Evolutionary conservation across 192 early-diverging fungal genomes (phyloP).

Genomic region (Linnemannia hyalina): DNA sequence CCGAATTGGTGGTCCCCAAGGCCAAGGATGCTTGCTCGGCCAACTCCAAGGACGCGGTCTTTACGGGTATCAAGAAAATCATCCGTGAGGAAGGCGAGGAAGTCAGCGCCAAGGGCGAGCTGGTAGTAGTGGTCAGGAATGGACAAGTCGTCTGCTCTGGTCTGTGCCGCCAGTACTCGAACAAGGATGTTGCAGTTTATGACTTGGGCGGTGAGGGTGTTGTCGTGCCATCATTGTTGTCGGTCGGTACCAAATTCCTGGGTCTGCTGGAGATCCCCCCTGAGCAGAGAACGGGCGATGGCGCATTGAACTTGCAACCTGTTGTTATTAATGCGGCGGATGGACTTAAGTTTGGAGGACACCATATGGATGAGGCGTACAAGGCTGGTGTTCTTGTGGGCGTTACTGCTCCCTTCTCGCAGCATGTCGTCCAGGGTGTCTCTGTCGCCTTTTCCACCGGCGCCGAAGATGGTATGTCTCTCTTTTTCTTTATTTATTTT

Average conservation of each 20-base stretch:
- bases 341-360: slow-evolving; percentile 72
- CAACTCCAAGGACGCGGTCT: slow-evolving; percentile 4
- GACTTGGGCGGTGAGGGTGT: slow-evolving; percentile 28
- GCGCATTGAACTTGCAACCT: slow-evolving; percentile 45
- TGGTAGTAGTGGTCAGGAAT: slow-evolving; percentile 58
- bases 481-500: neutral
- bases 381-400: slow-evolving; percentile 71
- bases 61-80: slow-evolving; percentile 25
- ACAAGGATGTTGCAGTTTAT: slow-evolving; percentile 13
- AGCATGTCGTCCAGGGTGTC: slow-evolving; percentile 69
- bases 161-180: neutral
- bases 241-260: slow-evolving; percentile 34
- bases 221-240: slow-evolving; percentile 21
- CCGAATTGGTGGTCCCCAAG: slow-evolving; percentile 10
- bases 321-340: slow-evolving; percentile 66
- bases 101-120: neutral
- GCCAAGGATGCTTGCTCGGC: slow-evolving; percentile 9
- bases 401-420: slow-evolving; percentile 66
- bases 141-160: slow-evolving; percentile 67
- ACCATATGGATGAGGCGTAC: slow-evolving; percentile 68
- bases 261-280: slow-evolving; percentile 76
- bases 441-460: slow-evolving; percentile 78
- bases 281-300: slow-evolving; percentile 74
- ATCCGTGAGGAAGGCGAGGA: slow-evolving; percentile 13
- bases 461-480: slow-evolving; percentile 56